A percentile compares a stretch with the other conserved stretches of the same genome.
These are phyloP conservation scores for Sisymbrium altissimum DNA, from an alignment of 345 rosid genomes.

Conservation along the genomic window DNA sequence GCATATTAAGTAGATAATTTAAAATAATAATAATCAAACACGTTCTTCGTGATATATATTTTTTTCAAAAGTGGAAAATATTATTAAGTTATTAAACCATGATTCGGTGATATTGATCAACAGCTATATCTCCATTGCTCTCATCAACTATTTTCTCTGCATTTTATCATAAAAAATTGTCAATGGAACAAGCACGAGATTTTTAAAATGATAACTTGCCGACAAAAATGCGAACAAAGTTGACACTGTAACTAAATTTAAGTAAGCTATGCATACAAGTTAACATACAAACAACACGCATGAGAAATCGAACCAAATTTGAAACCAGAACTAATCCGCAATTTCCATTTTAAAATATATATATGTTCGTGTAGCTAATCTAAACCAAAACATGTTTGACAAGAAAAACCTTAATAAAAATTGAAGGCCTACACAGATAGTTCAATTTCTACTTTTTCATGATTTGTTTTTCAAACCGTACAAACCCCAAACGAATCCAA, in stretches of 20 bases:
- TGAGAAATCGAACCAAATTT: not conserved
- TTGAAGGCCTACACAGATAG: not conserved
- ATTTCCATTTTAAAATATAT: not conserved
- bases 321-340: not conserved
- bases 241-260: not conserved
- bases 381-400: not conserved
- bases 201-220: not conserved
- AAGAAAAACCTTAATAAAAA: not conserved
- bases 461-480: not conserved
- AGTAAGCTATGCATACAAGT: not conserved
- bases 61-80: not conserved
- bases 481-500: not conserved
- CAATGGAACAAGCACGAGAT: not conserved
- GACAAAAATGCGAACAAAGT: not conserved
- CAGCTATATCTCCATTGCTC: slow-evolving; percentile 29
- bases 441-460: not conserved
- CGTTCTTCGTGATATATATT: not conserved
- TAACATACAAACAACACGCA: not conserved
- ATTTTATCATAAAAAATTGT: not conserved
- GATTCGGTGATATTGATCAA: slow-evolving; percentile 24
- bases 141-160: slow-evolving; percentile 25
- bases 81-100: slow-evolving; percentile 1
- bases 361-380: not conserved
- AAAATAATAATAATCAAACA: not conserved
- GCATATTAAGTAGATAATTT: not conserved